Conservation (phyloP, 768 basidiomycete species). For the Fistulinella prunicolor region DNA sequence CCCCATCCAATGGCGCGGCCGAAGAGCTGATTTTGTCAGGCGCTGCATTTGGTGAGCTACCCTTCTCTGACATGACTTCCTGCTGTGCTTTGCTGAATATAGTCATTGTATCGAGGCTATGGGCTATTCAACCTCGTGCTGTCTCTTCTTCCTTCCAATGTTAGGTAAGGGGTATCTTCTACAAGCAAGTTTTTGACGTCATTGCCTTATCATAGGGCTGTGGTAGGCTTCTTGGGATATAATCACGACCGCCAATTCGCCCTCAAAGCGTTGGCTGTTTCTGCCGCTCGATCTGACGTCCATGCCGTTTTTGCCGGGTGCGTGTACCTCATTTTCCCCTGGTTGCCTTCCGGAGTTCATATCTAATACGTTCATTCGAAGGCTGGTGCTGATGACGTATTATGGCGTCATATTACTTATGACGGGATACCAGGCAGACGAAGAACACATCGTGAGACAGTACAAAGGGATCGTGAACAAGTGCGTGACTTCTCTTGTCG, state of each 20-base stretch:
- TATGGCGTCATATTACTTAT: slow-evolving; percentile 67
- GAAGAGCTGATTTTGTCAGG: slow-evolving; percentile 76
- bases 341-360: not conserved
- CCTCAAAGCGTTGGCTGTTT: slow-evolving; percentile 63
- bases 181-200: not conserved
- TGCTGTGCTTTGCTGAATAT: slow-evolving; percentile 1
- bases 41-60: slow-evolving; percentile 64
- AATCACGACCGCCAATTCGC: slow-evolving; percentile 69
- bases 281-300: slow-evolving; percentile 63
- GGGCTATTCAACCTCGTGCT: slow-evolving; percentile 81
- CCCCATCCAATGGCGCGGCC: slow-evolving; percentile 49
- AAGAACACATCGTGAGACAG: slow-evolving; percentile 56
- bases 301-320: slow-evolving; percentile 78
- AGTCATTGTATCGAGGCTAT: slow-evolving; percentile 33
- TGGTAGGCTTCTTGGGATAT: slow-evolving; percentile 77
- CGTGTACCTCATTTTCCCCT: slow-evolving; percentile 21
- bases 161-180: slow-evolving; percentile 46
- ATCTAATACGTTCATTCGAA: slow-evolving; percentile 22
- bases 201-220: slow-evolving; percentile 40
- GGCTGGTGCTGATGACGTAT: slow-evolving; percentile 80
- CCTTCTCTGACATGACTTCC: not conserved
- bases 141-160: slow-evolving; percentile 67
- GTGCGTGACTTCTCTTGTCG: slow-evolving; percentile 34
- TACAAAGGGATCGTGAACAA: slow-evolving; percentile 63
- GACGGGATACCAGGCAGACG: slow-evolving; percentile 75